A percentile compares a stretch with the other conserved stretches of the same genome.
phyloP scores from a whole-genome alignment of 495 filamentous ascomycete genomes.

The Penicillium maclennaniae region DNA sequence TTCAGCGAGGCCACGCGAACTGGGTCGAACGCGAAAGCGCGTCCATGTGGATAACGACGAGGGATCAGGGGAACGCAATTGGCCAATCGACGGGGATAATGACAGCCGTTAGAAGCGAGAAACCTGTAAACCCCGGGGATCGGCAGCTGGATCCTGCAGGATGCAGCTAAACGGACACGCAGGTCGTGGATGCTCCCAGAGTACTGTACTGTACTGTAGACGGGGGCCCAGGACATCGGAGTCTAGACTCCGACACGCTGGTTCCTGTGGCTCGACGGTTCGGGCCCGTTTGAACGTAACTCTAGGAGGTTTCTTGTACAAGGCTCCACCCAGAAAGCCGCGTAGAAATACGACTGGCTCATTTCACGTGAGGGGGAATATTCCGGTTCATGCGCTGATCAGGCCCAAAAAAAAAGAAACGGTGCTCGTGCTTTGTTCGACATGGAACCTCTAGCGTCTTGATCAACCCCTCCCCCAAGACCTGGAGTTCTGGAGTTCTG shows the following conservation, averaged over 20 bases:
- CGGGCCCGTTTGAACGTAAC: background rate
- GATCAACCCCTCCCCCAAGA: background rate
- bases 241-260: background rate
- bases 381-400: background rate
- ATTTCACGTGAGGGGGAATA: background rate
- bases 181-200: no score
- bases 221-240: background rate
- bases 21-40: background rate
- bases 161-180: no score
- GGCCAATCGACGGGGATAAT: background rate
- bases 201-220: no score
- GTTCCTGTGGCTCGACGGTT: background rate
- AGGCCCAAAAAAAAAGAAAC: background rate
- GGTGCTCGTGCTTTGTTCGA: background rate
- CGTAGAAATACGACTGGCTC: background rate
- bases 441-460: background rate
- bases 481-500: background rate
- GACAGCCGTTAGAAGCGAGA: background rate
- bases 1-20: background rate
- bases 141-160: background rate
- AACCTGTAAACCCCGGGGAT: background rate
- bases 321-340: background rate
- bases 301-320: background rate
- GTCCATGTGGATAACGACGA: background rate
- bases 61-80: background rate